These are phyloP conservation scores for Tardiomyces blankii DNA, from an alignment of 1,139 yeast species.

Conservation along the genomic window DNA sequence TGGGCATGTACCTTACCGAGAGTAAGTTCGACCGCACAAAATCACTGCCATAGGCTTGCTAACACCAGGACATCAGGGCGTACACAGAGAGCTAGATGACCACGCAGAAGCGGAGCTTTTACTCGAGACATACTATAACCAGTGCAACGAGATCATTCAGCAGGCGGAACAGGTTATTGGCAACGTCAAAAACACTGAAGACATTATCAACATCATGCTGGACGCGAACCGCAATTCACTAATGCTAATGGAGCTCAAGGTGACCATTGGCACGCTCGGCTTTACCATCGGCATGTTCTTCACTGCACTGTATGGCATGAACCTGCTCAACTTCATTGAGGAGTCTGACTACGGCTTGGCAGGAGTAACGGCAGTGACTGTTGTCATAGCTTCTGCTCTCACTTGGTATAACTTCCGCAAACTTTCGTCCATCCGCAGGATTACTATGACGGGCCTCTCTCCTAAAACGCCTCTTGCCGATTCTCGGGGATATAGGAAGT, in stretches of 20 bases:
- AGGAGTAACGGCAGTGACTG: conserved; percentile 38
- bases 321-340: conserved; percentile 81
- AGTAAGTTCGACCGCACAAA: conserved; percentile 70
- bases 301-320: conserved; percentile 93
- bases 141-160: conserved; percentile 94
- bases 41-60: conserved; percentile 73
- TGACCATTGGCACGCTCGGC: conserved; percentile 84
- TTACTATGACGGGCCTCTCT: conserved; percentile 27
- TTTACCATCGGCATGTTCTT: conserved; percentile 71
- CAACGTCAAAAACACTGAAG: conserved; percentile 90
- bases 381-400: conserved; percentile 28
- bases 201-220: conserved; percentile 84
- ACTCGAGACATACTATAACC: conserved; percentile 85
- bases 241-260: conserved; percentile 81
- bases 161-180: conserved; percentile 74
- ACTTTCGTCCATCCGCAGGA: conserved; percentile 32
- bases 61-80: conserved; percentile 41
- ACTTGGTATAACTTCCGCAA: conserved; percentile 25
- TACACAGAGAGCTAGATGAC: conserved; percentile 22
- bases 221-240: conserved; percentile 93
- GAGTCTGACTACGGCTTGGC: conserved; percentile 62
- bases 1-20: conserved; percentile 67
- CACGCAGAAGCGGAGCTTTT: conserved; percentile 77
- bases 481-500: not conserved
- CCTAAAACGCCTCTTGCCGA: not conserved